A percentile compares a stretch with the other conserved stretches of the same genome.
Evolutionary conservation across 169 alveolate species (phyloP).

Genomic region (Neospora caninum): DNA sequence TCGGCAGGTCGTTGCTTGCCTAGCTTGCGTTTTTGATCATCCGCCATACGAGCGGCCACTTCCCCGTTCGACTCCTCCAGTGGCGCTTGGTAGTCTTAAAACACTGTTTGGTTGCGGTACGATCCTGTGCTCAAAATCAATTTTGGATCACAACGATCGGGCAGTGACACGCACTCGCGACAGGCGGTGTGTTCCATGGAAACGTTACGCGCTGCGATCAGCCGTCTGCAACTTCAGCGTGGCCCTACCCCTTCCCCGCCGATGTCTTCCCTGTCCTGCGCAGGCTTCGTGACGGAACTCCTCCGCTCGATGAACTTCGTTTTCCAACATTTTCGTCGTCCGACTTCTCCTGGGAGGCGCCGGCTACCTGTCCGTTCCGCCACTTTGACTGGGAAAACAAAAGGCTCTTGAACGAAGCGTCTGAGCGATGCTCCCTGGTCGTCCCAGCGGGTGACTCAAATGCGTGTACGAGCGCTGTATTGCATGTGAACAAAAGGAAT

Average conservation of each 20-base stretch:
- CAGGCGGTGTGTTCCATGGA: too few species aligned
- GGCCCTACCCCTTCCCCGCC: too few species aligned
- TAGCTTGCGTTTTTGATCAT: background rate
- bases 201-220: too few species aligned
- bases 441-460: background rate
- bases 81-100: too few species aligned
- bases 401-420: background rate
- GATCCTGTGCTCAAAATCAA: too few species aligned
- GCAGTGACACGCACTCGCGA: too few species aligned
- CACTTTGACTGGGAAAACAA: conserved; percentile 36
- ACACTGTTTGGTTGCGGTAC: too few species aligned
- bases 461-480: background rate
- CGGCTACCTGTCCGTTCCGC: conserved; percentile 21
- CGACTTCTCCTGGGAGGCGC: conserved; percentile 10
- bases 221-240: too few species aligned
- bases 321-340: background rate
- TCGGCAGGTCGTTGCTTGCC: background rate
- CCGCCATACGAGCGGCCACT: background rate
- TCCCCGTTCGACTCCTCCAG: background rate
- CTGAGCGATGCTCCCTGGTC: background rate
- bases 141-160: too few species aligned
- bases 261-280: background rate
- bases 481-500: too few species aligned
- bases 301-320: background rate
- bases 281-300: background rate